Evolutionary conservation across 2,329 filamentous ascomycete genomes (phyloP), one percentile per base, ranked within the genome.

Genomic region (Alternaria solani): DNA sequence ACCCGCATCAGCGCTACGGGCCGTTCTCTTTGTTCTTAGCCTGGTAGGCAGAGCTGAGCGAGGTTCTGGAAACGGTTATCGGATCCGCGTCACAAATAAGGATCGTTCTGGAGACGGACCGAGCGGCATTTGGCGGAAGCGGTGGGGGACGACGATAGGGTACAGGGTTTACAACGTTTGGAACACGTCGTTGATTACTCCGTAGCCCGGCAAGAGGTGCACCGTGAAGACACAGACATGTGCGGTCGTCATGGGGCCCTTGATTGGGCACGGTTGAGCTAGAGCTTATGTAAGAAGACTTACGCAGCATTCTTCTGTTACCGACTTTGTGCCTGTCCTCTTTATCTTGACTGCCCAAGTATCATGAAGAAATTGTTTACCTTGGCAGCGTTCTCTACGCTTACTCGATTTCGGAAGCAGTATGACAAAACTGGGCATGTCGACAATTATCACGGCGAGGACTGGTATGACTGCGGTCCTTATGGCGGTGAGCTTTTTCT

Each of bases 381-480:
- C 5, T 23, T 47, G 20, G 44, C 28, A 14, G n/a, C 44, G 8
- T 25, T 47, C n/a, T 47, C n/a, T 18, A 16, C 14, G 8, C 28
- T 28, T 25, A 16, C 28, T 32, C 11, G 11, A 32, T 26, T 26
- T 47, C 44, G 30, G 26, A 47, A 47, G 20, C n/a, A 47, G n/a
- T 26, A 47, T 30, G 26, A 12, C 16, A 11, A 9, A 20, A 47
- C 20, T 26, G 28, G n/a, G 9, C 11, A 47, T 47, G 26, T n/a
- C 44, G 28, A 47, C 11, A 47, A 47, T 32, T 32, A 18, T 32
- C 11, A 47, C 12, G n/a, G 44, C 28, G 44, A 47, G 26, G 44
- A 47, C 44, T 47, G 44, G 44, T 47, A 47, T 47, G 44, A 47
- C 16, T 47, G 44, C n/a, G n/a, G 44, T 16, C 28, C 26, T 32